Evolutionary conservation across 2,329 filamentous ascomycete species (phyloP).

Genomic region (Fusarium pseudoanthophilum): DNA sequence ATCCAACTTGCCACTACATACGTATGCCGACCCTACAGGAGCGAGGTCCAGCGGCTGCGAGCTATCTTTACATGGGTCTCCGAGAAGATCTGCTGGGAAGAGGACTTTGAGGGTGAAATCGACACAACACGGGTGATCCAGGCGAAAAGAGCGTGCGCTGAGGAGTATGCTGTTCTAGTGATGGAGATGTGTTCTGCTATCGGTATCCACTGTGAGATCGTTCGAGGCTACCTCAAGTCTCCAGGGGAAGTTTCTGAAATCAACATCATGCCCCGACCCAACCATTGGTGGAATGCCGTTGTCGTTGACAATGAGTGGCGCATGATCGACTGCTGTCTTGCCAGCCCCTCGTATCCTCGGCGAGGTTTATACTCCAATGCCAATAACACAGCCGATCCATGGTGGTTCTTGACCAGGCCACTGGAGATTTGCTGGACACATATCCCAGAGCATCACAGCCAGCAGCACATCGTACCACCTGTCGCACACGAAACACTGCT

Average conservation of each 20-base stretch:
- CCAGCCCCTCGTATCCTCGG: constrained; percentile 88
- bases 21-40: constrained; percentile 92
- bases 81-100: constrained; percentile 96
- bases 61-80: constrained; percentile 98
- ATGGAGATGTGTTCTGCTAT: constrained; percentile 94
- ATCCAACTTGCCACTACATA: constrained; percentile 88
- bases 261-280: constrained; percentile 83
- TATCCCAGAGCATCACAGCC: constrained; percentile 84
- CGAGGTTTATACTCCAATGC: constrained; percentile 80
- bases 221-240: constrained; percentile 89
- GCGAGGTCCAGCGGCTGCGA: constrained; percentile 89
- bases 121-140: constrained; percentile 88
- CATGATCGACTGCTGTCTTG: constrained; percentile 92
- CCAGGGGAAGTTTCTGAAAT: constrained; percentile 87
- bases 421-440: constrained; percentile 96
- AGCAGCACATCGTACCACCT: constrained; percentile 93
- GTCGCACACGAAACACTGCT: constrained; percentile 87
- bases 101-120: constrained; percentile 86
- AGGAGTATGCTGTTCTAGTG: constrained; percentile 90
- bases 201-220: constrained; percentile 85
- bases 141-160: constrained; percentile 82
- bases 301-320: constrained; percentile 95
- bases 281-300: constrained; percentile 98
- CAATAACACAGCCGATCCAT: constrained; percentile 79
- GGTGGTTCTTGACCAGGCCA: constrained; percentile 94